Evolutionary conservation across 78 protist species (phyloP), one percentile per base, ranked within the genome.

Genomic region (Mantamonas sphyraenae): DNA sequence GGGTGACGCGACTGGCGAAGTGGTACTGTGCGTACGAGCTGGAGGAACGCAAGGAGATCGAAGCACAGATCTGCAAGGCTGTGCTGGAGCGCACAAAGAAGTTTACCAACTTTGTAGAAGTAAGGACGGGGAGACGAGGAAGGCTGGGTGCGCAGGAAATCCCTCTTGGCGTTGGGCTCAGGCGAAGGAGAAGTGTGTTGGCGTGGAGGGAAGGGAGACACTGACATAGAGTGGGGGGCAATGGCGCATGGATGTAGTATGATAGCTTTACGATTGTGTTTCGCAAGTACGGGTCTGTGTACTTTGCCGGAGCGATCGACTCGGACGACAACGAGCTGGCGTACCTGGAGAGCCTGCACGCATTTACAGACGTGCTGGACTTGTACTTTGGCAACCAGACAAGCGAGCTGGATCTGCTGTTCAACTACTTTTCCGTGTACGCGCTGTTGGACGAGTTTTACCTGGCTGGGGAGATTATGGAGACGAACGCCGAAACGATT

Each of bases 321-420:
- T 67, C 72, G 37, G 64, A 47, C 33, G 99, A 95, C 77, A 97
- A 97, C 61, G 98, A 93, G 63, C 83, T 97, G 16, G 81, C 88
- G 22, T 84, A 80, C 72, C 61, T 94, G 26, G 99, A 97, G 39
- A 61, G 80, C 47, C 95, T 97, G 45, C 99, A 97, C 55, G 70
- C 91, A n/a, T 92, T 97, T 53, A 98, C 95, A 60, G 99, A 96
- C 62, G 69, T 81, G 39, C 79, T 94, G 5, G 98, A 95, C 65
- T 80, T 80, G 57, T 93, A 84, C 72, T 97, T 97, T 72, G 95
- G 95, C 37, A 85, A 88, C 65, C n/a, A n/a, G n/a, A 98, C 95
- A 38, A 93, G 98, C 76, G 99, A 97, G 74, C 74, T 95, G 30
- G 99, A 97, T 80, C 82, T 97, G 12, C 98, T 97, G 33, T 97